Evolutionary conservation across 2,329 filamentous ascomycete genomes (phyloP), one percentile per base, ranked within the genome.

Genomic region (Ophiostoma tasmaniense): DNA sequence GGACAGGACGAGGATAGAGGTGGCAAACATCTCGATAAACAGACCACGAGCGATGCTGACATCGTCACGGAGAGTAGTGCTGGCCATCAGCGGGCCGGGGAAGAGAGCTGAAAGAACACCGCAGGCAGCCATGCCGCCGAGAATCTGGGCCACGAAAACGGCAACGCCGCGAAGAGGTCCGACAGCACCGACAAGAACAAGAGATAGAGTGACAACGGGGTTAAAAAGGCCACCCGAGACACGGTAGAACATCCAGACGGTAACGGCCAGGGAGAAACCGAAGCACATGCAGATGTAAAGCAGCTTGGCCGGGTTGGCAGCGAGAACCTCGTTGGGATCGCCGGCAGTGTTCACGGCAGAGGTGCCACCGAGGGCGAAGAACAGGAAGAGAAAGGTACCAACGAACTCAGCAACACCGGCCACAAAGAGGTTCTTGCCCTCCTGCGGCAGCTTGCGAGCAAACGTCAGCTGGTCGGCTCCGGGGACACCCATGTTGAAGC

Each of bases 11-110:
- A 90, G 80, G 74, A 89, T 82, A 0, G 85, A 80, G 0, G 88
- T 90, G 50, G 89, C 80, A 73, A 90, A 87, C 79, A 88, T 84
- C 76, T 90, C 88, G 65, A 90, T 83, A 74, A 90, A 89, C 55
- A 90, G 78, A 7, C 88, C 88, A 70, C 86, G 87, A 0, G 80
- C 80, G 11, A 82, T 79, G 70, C 79, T 84, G 3, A 84, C 80
- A 14, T 82, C 83, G 13, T 80, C 79, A 1, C 81, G 80, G 2
- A 90, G 80, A 4, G 79, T 79, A n/a, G 87, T 90, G 66, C 78
- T 78, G 5, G 88, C 86, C 22, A 88, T 75, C 25, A 75, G 71
- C 1, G 80, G 77, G 0, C 84, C 86, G 0, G 87, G 87, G n/a
- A 89, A 80, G 4, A 90, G 78, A 1, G 80, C 83, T 42, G 82